Conservation (phyloP, 2,329 filamentous ascomycete genomes). For the Penicillium sp. region DNA sequence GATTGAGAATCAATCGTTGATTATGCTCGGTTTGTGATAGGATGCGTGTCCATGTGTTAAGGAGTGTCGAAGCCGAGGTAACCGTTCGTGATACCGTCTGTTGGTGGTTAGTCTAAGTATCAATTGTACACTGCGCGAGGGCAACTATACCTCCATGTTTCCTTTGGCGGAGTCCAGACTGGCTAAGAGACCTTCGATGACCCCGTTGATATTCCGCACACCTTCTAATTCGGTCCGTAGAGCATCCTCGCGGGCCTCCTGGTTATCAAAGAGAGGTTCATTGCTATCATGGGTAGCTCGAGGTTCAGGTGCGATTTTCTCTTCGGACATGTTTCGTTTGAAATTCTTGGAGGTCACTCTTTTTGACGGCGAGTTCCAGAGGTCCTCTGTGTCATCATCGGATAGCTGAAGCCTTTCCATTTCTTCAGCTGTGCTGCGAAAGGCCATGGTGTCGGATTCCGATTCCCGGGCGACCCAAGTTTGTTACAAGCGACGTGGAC, state of each 20-base stretch:
- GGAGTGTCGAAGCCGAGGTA: slow-evolving; percentile 76
- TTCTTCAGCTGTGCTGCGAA: slow-evolving; percentile 44
- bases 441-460: slow-evolving; percentile 28
- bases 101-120: background rate
- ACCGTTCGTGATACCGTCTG: slow-evolving; percentile 84
- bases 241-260: slow-evolving; percentile 67
- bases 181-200: slow-evolving; percentile 62
- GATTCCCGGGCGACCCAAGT: background rate
- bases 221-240: slow-evolving; percentile 76
- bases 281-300: slow-evolving; percentile 41
- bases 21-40: slow-evolving; percentile 97
- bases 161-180: slow-evolving; percentile 48
- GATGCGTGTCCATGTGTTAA: slow-evolving; percentile 94
- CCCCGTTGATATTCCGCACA: slow-evolving; percentile 79
- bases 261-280: slow-evolving; percentile 57
- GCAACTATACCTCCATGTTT: slow-evolving; percentile 46
- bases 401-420: slow-evolving; percentile 52
- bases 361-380: slow-evolving; percentile 57
- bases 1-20: slow-evolving; percentile 83
- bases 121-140: background rate
- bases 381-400: slow-evolving; percentile 54
- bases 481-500: background rate
- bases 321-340: slow-evolving; percentile 36
- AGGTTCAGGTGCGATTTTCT: slow-evolving; percentile 26
- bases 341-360: slow-evolving; percentile 32